These are phyloP conservation scores for Nepenthes gracilis DNA, from an alignment of 148 eudicot genomes.

Conservation along the genomic window DNA sequence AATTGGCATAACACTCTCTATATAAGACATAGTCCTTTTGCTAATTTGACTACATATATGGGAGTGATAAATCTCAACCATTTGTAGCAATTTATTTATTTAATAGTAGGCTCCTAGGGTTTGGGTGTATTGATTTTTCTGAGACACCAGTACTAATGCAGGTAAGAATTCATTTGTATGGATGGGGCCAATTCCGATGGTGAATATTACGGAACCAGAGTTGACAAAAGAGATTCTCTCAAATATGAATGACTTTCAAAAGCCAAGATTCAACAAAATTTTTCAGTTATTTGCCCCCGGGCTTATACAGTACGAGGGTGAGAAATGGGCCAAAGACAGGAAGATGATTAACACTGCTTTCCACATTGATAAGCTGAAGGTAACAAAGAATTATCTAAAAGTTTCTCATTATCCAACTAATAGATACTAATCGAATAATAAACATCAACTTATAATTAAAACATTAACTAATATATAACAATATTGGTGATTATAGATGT, in stretches of 20 bases:
- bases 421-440: too few relatives aligned
- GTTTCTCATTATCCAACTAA: too few relatives aligned
- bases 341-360: conserved; percentile 18
- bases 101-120: background rate
- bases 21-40: too few relatives aligned
- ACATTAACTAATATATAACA: too few relatives aligned
- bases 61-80: too few relatives aligned
- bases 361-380: conserved; percentile 27
- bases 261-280: conserved; percentile 1
- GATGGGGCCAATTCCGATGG: conserved; percentile 13
- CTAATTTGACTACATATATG: too few relatives aligned
- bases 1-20: too few relatives aligned
- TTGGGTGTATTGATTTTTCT: background rate
- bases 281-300: conserved; percentile 8
- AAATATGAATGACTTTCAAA: conserved; percentile 11
- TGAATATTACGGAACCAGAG: conserved; percentile 14
- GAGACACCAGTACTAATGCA: background rate
- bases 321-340: conserved; percentile 7
- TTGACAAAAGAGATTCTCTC: conserved; percentile 10
- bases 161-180: conserved; percentile 15
- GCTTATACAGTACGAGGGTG: background rate
- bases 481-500: too few relatives aligned
- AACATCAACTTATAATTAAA: too few relatives aligned
- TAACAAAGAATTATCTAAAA: background rate
- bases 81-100: too few relatives aligned